These are phyloP conservation scores for Russula griseocarnosa DNA, from an alignment of 768 basidiomycete species.

Conservation along the genomic window DNA sequence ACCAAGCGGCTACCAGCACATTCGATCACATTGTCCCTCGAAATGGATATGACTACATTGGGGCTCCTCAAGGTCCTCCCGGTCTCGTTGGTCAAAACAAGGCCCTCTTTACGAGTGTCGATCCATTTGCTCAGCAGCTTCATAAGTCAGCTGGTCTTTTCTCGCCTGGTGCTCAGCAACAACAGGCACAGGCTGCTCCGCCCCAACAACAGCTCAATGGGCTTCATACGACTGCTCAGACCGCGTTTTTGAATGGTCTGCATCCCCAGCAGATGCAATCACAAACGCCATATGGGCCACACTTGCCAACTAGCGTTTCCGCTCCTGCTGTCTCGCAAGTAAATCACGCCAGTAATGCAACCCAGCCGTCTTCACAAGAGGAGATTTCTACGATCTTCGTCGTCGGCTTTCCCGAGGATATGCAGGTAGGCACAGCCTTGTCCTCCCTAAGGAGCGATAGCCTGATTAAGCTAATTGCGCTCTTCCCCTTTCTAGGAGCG, in stretches of 20 bases:
- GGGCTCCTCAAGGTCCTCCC: constrained; percentile 18
- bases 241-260: constrained; percentile 41
- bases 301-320: constrained; percentile 47
- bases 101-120: constrained; percentile 22
- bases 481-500: constrained; percentile 63
- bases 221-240: constrained; percentile 34
- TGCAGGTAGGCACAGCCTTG: constrained; percentile 62
- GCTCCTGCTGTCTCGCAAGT: constrained; percentile 28
- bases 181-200: constrained; percentile 37
- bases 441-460: constrained; percentile 14
- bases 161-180: constrained; percentile 37
- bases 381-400: constrained; percentile 98
- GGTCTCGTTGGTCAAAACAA: constrained; percentile 24
- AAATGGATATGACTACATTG: constrained; percentile 21
- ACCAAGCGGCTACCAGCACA: constrained; percentile 23
- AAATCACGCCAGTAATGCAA: constrained; percentile 33
- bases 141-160: constrained; percentile 30
- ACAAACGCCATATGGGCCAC: constrained; percentile 74
- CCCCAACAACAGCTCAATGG: constrained; percentile 35
- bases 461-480: constrained; percentile 22
- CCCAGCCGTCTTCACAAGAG: constrained; percentile 48
- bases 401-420: constrained; percentile 98
- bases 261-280: constrained; percentile 45
- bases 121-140: constrained; percentile 28
- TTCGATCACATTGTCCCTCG: constrained; percentile 25